Percentiles rank a stretch among this genome's conserved stretches.
These are phyloP conservation scores for Linum tenue DNA, from an alignment of 345 rosid species.

Conservation along the genomic window DNA sequence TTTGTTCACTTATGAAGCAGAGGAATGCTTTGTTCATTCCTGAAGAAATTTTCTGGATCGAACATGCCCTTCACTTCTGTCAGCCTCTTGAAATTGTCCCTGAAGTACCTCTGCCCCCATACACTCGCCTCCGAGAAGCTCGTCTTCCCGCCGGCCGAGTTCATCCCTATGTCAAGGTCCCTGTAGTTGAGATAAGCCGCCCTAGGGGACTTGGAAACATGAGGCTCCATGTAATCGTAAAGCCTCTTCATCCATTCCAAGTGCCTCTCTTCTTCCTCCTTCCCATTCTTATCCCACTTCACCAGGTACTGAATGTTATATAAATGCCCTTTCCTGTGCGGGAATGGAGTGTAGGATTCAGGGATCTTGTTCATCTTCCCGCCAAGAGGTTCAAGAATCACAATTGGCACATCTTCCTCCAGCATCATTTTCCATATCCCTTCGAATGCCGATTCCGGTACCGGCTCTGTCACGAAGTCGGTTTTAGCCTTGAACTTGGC, in stretches of 20 bases:
- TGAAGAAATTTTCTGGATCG: slow-evolving; percentile 18
- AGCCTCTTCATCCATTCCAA: slow-evolving; percentile 12
- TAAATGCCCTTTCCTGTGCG: slow-evolving; percentile 17
- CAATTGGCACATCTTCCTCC: background rate
- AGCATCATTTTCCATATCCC: background rate
- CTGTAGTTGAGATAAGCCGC: slow-evolving; percentile 20
- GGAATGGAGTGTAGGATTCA: slow-evolving; percentile 10
- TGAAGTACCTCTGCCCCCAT: slow-evolving; percentile 20
- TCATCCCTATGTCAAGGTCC: slow-evolving; percentile 20
- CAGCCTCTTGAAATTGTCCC: slow-evolving; percentile 18
- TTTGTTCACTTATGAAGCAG: background rate
- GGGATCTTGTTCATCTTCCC: background rate
- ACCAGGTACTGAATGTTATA: slow-evolving; percentile 21
- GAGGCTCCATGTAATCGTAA: slow-evolving; percentile 10
- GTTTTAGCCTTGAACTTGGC: background rate
- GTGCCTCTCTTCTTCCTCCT: slow-evolving; percentile 7
- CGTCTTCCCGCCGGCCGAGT: background rate
- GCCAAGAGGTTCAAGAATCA: background rate
- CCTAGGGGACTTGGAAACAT: slow-evolving; percentile 18
- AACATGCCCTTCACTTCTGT: slow-evolving; percentile 11
- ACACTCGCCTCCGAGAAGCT: slow-evolving; percentile 8
- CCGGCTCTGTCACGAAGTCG: background rate
- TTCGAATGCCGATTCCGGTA: background rate
- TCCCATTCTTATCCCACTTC: slow-evolving; percentile 15
- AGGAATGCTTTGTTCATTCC: slow-evolving; percentile 16